Conservation (phyloP, 495 filamentous ascomycete genomes). For the Endocarpon pusillum region DNA sequence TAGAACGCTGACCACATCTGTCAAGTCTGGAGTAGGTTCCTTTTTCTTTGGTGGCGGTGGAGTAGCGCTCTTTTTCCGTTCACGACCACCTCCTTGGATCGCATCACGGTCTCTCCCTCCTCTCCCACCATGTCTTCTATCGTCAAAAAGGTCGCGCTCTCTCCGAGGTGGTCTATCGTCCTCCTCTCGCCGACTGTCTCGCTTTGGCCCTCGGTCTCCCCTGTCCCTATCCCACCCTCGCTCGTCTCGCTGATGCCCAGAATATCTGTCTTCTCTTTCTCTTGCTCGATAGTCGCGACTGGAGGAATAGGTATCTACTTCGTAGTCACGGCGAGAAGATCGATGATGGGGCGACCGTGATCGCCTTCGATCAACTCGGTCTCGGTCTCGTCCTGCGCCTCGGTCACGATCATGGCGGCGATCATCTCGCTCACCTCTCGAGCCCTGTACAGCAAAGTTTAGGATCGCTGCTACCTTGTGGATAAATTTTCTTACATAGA, state of each 20-base stretch:
- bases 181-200: slow-evolving; percentile 42
- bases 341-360: slow-evolving; percentile 62
- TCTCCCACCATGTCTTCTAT: slow-evolving; percentile 39
- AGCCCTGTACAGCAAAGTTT: slow-evolving; percentile 2
- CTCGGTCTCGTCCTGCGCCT: slow-evolving; percentile 30
- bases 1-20: slow-evolving; percentile 58
- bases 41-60: slow-evolving; percentile 74
- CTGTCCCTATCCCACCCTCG: slow-evolving; percentile 60
- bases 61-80: slow-evolving; percentile 59
- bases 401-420: slow-evolving; percentile 25
- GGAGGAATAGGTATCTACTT: slow-evolving; percentile 76
- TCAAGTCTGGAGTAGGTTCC: slow-evolving; percentile 90
- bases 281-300: slow-evolving; percentile 80
- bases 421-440: slow-evolving; percentile 13
- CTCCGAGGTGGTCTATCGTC: slow-evolving; percentile 42
- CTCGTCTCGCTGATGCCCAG: slow-evolving; percentile 37
- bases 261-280: slow-evolving; percentile 80
- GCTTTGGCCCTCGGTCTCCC: slow-evolving; percentile 26
- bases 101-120: slow-evolving; percentile 24
- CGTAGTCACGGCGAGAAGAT: slow-evolving; percentile 42
- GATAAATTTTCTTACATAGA: slow-evolving; percentile 38
- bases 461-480: not conserved
- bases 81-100: slow-evolving; percentile 26
- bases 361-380: slow-evolving; percentile 42
- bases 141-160: slow-evolving; percentile 48